phyloP scores from a whole-genome alignment of 2,329 filamentous ascomycete genomes.

The Dichotomopilus funicola region DNA sequence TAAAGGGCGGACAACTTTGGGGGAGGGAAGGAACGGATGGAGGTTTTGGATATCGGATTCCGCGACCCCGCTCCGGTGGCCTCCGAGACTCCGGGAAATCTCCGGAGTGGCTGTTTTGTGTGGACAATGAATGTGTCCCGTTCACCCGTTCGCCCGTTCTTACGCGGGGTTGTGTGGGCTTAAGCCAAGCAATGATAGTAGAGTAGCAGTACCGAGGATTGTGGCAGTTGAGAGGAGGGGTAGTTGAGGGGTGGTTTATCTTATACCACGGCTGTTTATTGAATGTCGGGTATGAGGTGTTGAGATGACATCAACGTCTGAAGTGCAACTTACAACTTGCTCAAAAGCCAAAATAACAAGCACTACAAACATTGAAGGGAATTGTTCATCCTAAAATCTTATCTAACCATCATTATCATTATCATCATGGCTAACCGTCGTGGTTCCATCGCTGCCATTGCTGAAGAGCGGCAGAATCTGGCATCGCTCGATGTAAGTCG shows the following conservation, averaged over 20 bases:
- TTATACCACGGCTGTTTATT: not conserved
- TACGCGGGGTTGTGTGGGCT: constrained; percentile 4
- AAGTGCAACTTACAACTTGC: too few species aligned
- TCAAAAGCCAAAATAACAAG: too few species aligned
- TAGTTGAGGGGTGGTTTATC: not conserved
- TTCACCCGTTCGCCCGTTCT: constrained; percentile 1
- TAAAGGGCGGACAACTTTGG: too few species aligned
- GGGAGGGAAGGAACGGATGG: too few species aligned
- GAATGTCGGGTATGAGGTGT: too few species aligned
- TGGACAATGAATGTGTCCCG: not conserved
- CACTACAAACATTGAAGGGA: too few species aligned
- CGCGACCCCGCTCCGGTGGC: not conserved
- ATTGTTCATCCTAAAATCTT: not conserved
- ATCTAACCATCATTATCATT: not conserved
- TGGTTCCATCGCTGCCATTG: constrained; percentile 18
- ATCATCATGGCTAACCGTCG: constrained; percentile 1
- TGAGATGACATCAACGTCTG: too few species aligned
- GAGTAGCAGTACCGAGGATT: too few species aligned
- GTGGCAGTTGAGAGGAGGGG: not conserved
- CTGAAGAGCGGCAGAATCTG: constrained; percentile 22
- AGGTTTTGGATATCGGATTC: not conserved
- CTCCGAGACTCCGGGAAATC: constrained; percentile 27
- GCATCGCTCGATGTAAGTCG: constrained; percentile 35
- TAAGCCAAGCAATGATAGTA: too few species aligned
- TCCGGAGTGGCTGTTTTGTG: constrained; percentile 9